Conservation (phyloP, 1,284 basidiomycete species). For the Boletus sp. region DNA sequence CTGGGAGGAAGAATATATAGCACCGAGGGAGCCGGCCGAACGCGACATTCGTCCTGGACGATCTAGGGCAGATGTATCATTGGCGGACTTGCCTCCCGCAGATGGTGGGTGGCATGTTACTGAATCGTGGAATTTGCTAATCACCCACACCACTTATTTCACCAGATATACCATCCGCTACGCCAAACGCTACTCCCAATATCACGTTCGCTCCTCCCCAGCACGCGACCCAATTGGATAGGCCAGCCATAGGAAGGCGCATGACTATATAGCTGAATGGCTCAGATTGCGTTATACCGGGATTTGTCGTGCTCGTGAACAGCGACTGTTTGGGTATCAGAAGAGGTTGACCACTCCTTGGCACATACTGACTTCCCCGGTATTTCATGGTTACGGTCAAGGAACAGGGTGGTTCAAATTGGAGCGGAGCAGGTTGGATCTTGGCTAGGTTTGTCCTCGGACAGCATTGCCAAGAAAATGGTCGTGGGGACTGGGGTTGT, state of each 20-base stretch:
- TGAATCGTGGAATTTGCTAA: not conserved
- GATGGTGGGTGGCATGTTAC: not conserved
- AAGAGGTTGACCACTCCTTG: not conserved
- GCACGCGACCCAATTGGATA: not conserved
- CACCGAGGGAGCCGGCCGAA: not conserved
- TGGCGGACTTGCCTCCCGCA: not conserved
- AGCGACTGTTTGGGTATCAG: not conserved
- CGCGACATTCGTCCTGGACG: not conserved
- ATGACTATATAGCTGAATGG: too few relatives aligned
- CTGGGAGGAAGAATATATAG: not conserved
- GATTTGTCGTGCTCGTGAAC: not conserved
- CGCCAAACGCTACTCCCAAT: too few relatives aligned
- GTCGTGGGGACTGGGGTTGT: too few relatives aligned
- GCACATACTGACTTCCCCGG: not conserved
- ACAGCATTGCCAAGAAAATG: too few relatives aligned
- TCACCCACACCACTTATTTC: not conserved
- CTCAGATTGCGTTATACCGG: not conserved
- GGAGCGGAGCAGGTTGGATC: not conserved
- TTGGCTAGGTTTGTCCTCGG: slow-evolving; percentile 7
- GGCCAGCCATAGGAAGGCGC: not conserved
- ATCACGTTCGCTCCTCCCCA: not conserved
- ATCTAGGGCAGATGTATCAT: not conserved
- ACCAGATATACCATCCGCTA: not conserved
- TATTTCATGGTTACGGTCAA: not conserved
- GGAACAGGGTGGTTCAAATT: not conserved